Conservation (phyloP, 1,139 yeast species). For the Entelexis sorbosivorans region DNA sequence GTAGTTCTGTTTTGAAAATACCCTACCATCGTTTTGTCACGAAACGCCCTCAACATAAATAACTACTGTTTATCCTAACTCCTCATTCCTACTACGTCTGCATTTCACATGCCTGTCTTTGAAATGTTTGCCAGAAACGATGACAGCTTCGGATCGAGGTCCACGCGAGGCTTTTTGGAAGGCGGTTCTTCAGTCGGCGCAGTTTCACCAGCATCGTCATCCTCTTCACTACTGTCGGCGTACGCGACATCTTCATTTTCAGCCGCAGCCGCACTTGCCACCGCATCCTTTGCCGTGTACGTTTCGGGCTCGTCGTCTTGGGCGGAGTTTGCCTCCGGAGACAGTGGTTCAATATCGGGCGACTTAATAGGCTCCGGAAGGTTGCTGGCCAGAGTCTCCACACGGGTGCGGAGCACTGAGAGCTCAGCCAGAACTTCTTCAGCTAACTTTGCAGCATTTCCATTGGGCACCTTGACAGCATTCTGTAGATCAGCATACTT, state of each 20-base stretch:
- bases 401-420: not conserved
- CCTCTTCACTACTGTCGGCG: conserved; percentile 13
- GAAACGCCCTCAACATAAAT: too few species aligned
- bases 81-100: too few species aligned
- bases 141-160: conserved; percentile 22
- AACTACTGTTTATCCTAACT: too few species aligned
- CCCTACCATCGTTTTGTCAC: too few species aligned
- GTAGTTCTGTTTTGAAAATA: too few species aligned
- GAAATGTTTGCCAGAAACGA: conserved; percentile 21
- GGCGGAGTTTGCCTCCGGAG: not conserved
- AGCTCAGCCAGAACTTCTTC: conserved; percentile 2
- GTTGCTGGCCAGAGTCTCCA: not conserved
- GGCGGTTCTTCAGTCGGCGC: conserved; percentile 13
- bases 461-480: not conserved
- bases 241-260: conserved; percentile 14
- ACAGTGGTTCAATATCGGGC: conserved; percentile 18
- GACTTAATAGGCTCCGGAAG: not conserved
- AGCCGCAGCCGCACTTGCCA: not conserved
- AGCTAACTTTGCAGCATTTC: not conserved
- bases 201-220: not conserved
- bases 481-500: not conserved
- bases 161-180: conserved; percentile 17
- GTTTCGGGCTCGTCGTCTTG: conserved; percentile 10
- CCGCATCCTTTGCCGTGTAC: conserved; percentile 17
- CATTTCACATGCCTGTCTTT: conserved; percentile 2